These are phyloP conservation scores for Aschersonia sp. DNA, from an alignment of 2,329 filamentous ascomycete species.

Conservation along the genomic window DNA sequence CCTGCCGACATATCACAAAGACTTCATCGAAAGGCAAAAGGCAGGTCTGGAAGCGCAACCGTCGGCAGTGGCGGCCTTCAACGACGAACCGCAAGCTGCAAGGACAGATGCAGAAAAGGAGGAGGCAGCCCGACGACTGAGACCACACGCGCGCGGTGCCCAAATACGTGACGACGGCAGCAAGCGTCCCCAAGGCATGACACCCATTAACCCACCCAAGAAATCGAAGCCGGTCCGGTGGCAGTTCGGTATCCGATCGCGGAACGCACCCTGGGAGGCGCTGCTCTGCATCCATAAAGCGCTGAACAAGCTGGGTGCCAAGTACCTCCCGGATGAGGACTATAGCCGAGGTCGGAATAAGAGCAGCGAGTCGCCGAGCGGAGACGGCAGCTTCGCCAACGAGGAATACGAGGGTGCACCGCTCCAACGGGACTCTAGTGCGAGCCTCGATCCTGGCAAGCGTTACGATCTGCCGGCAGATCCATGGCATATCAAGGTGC, in stretches of 20 bases:
- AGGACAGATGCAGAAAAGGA: slow-evolving; percentile 63
- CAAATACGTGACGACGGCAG: slow-evolving; percentile 51
- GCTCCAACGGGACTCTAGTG: slow-evolving; percentile 18
- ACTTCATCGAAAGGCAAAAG: slow-evolving; percentile 66
- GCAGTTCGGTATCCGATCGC: slow-evolving; percentile 94
- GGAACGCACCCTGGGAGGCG: slow-evolving; percentile 88
- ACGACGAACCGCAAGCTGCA: slow-evolving; percentile 32
- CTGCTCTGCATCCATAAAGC: slow-evolving; percentile 93
- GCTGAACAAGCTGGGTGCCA: slow-evolving; percentile 71
- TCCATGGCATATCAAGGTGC: slow-evolving; percentile 85
- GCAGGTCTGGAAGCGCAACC: slow-evolving; percentile 31
- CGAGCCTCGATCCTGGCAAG: slow-evolving; percentile 35
- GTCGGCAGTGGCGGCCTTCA: slow-evolving; percentile 25
- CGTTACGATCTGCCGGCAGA: slow-evolving; percentile 83
- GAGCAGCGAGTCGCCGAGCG: slow-evolving; percentile 19
- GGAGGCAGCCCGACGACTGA: slow-evolving; percentile 65
- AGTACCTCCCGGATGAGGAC: slow-evolving; percentile 63
- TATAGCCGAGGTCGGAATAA: slow-evolving; percentile 32
- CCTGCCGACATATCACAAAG: slow-evolving; percentile 77
- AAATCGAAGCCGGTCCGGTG: slow-evolving; percentile 75
- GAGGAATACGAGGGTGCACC: slow-evolving; percentile 19
- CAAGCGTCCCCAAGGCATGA: slow-evolving; percentile 47
- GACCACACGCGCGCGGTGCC: slow-evolving; percentile 62
- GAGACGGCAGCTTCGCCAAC: slow-evolving; percentile 26
- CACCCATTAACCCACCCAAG: slow-evolving; percentile 48